A percentile compares a stretch with the other conserved stretches of the same genome.
These are phyloP conservation scores for Vitis rotundifolia DNA, from an alignment of 164 flowering plant genomes.

Conservation along the genomic window DNA sequence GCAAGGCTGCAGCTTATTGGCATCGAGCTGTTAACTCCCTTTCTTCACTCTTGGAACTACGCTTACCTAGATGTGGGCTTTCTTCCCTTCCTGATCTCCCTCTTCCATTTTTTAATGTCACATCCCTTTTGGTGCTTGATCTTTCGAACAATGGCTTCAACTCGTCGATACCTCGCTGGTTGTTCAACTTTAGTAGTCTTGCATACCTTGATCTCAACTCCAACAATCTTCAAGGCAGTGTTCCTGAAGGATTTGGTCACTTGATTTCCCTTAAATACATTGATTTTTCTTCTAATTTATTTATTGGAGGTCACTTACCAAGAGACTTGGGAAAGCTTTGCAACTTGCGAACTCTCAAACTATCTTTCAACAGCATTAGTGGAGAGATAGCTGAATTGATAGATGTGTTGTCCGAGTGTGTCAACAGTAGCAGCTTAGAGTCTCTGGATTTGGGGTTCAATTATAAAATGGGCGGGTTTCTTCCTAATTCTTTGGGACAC, in stretches of 20 bases:
- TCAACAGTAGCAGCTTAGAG: conserved; percentile 1
- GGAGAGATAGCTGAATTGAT: conserved; percentile 6
- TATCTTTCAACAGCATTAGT: not conserved
- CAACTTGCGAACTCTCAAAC: conserved; percentile 1
- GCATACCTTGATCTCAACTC: conserved; percentile 1
- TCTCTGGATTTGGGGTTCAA: conserved; percentile 3
- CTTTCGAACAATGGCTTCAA: conserved; percentile 8
- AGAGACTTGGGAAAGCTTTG: conserved; percentile 12
- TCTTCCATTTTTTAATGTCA: conserved; percentile 2
- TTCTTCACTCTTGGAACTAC: conserved; percentile 21
- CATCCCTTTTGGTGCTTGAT: conserved; percentile 9
- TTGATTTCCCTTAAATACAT: too few relatives aligned
- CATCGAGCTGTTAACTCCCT: conserved; percentile 16
- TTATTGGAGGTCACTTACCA: too few relatives aligned
- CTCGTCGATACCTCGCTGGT: conserved; percentile 8
- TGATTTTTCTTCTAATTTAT: too few relatives aligned
- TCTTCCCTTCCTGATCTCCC: not conserved
- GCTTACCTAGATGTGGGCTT: conserved; percentile 11
- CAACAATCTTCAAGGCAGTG: too few relatives aligned
- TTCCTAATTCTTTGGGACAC: conserved; percentile 15
- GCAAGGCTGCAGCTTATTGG: conserved; percentile 13
- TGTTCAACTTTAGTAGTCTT: conserved; percentile 12
- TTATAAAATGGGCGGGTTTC: conserved; percentile 4
- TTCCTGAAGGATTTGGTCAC: too few relatives aligned
- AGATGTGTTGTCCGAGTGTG: not conserved